phyloP scores from a whole-genome alignment of 257 asterid genomes.

The Jacaranda copaia region DNA sequence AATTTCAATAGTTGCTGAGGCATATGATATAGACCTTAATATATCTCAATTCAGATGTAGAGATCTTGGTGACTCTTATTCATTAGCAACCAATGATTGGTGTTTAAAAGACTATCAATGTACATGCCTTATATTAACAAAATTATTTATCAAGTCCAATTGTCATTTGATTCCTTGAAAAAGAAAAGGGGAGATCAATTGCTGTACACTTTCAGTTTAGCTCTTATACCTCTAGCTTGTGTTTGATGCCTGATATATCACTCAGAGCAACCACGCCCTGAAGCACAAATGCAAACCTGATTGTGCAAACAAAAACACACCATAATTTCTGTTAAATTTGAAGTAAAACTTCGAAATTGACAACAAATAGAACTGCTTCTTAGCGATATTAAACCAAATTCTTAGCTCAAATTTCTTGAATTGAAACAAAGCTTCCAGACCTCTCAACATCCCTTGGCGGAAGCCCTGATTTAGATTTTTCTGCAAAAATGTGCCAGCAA shows the following conservation, averaged over 20 bases:
- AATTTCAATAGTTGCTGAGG: neutral
- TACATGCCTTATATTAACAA: neutral
- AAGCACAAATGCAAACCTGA: slow-evolving; percentile 83
- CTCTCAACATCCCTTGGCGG: slow-evolving; percentile 88
- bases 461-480: slow-evolving; percentile 74
- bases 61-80: too few species aligned
- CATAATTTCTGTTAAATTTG: neutral
- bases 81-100: too few species aligned
- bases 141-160: neutral
- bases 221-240: slow-evolving; percentile 61
- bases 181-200: slow-evolving; percentile 9
- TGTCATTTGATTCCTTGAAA: neutral
- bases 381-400: neutral
- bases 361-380: neutral
- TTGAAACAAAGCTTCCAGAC: slow-evolving; percentile 41
- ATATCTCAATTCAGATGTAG: too few species aligned
- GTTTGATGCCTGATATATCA: slow-evolving; percentile 51
- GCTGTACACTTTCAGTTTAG: slow-evolving; percentile 19
- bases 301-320: slow-evolving; percentile 31
- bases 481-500: slow-evolving; percentile 49
- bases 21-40: too few species aligned
- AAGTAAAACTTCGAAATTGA: slow-evolving; percentile 16
- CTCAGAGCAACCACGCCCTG: slow-evolving; percentile 67
- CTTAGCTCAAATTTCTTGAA: slow-evolving; percentile 9
- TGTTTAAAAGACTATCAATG: neutral